Base-by-base conservation (phyloP, 164 flowering plant genomes). In the Tinospora cordifolia region DNA sequence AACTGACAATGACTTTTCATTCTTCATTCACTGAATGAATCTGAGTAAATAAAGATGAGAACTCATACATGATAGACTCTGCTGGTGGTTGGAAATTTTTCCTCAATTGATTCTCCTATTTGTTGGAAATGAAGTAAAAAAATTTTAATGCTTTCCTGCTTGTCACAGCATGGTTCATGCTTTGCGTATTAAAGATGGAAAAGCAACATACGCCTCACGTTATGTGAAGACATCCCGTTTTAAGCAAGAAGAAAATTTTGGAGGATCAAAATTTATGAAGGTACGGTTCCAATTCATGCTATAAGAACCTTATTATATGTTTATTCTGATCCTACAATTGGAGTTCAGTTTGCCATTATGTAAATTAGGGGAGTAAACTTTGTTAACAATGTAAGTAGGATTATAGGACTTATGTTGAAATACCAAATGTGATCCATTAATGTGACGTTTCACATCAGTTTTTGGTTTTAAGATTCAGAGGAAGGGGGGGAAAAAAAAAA, bases 161-260 rank as follows among this genome's bases (percentile, higher is more conserved):
- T 58, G 24, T 51, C 78, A 75, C 88, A 92, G 98, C 60, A 94
- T 94, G 98, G 74, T 91, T 78, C 98, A 94, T 85, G 98, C 92
- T 36, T 22, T 94, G 87, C 91, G 87, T 58, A 92, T 94, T 67
- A 89, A 92, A 86, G 88, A 94, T 80, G 98, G 98, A 67, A 92
- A 89, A 81, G 97, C 98, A 67, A 84, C 93, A 14, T 94, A 91
- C 81, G 97, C 89, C 74, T 89, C 95, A n/a, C 97, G 97, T 38
- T 94, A 81, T 79, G 91, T 94, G 17, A 81, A 71, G 77, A 90
- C 97, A 69, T 90, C 98, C 63, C 89, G 89, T 41, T 87, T 94
- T 65, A 87, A 86, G 69, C 98, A 94, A 80, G 98, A 94, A 82
- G 93, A 94, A 66, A 85, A 67, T 78, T 88, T 87, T 82, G 90